phyloP scores from a whole-genome alignment of 768 basidiomycete genomes.

The Termitomyces sp. region DNA sequence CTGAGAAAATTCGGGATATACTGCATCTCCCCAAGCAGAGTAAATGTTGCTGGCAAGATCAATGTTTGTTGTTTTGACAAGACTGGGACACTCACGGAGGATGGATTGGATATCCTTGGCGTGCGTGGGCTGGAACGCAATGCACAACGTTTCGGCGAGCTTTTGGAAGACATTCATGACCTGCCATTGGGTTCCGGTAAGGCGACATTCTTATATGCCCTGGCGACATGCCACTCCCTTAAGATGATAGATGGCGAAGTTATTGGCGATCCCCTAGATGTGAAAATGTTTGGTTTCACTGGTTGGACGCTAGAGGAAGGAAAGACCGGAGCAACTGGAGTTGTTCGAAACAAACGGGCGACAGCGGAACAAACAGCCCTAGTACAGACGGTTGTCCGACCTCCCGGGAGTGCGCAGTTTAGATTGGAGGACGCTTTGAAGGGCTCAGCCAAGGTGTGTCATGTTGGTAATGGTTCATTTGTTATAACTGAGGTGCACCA shows the following conservation, averaged over 20 bases:
- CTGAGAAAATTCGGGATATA: conserved; percentile 86
- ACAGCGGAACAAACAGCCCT: conserved; percentile 77
- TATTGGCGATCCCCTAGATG: conserved; percentile 95
- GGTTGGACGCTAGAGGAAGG: conserved; percentile 97
- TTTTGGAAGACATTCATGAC: conserved; percentile 83
- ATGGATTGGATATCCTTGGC: conserved; percentile 95
- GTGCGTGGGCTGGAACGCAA: conserved; percentile 81
- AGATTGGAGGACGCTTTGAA: conserved; percentile 91
- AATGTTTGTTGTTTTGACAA: conserved; percentile 99
- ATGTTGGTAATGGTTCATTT: not conserved
- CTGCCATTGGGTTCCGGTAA: conserved; percentile 70
- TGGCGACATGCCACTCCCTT: conserved; percentile 95
- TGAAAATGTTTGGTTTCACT: conserved; percentile 98
- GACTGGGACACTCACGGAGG: conserved; percentile 97
- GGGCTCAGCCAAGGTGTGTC: conserved; percentile 68
- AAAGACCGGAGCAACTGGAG: conserved; percentile 60
- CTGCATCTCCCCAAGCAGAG: conserved; percentile 94
- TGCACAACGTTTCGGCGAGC: conserved; percentile 81
- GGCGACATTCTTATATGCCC: conserved; percentile 84
- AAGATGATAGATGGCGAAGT: conserved; percentile 84
- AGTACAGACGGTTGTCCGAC: conserved; percentile 94
- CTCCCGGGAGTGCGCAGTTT: conserved; percentile 90
- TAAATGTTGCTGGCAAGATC: conserved; percentile 94
- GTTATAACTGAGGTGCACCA: conserved; percentile 1
- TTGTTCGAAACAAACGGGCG: conserved; percentile 62